phyloP scores from a whole-genome alignment of 306 rosid genomes.

The Gleditsia sinensis region DNA sequence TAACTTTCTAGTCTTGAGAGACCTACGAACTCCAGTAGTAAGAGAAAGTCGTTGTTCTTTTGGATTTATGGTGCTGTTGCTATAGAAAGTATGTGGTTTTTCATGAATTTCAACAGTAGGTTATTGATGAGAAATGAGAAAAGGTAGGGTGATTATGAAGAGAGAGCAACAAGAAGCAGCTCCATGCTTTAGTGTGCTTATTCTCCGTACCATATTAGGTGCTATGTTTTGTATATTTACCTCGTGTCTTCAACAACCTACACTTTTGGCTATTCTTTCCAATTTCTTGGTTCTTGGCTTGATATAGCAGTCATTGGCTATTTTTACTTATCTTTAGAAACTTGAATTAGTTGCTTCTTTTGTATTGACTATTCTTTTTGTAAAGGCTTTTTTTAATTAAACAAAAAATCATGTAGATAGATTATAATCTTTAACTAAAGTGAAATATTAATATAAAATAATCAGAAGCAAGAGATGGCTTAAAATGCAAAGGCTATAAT shows the following conservation, averaged over 20 bases:
- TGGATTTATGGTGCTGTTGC: too few relatives aligned
- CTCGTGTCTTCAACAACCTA: slow-evolving; percentile 8
- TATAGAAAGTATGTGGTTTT: too few relatives aligned
- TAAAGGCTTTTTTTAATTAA: slow-evolving; percentile 9
- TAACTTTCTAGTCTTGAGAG: too few relatives aligned
- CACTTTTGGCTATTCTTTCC: slow-evolving; percentile 11
- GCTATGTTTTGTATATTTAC: slow-evolving; percentile 1
- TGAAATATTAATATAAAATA: slow-evolving; percentile 10
- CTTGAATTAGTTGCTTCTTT: slow-evolving; percentile 16
- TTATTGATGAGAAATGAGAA: slow-evolving; percentile 43
- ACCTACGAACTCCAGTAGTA: too few relatives aligned
- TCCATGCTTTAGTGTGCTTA: slow-evolving; percentile 56
- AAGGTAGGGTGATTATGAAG: slow-evolving; percentile 44
- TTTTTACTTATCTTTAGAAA: neutral
- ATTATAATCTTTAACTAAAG: slow-evolving; percentile 28
- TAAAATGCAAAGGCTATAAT: too few relatives aligned
- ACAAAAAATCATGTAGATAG: slow-evolving; percentile 7
- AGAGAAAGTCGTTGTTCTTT: too few relatives aligned
- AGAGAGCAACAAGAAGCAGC: slow-evolving; percentile 54
- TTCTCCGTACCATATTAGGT: slow-evolving; percentile 86
- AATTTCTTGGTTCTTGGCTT: slow-evolving; percentile 23
- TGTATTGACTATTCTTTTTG: slow-evolving; percentile 6
- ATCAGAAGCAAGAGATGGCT: slow-evolving; percentile 16
- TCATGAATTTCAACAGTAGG: too few relatives aligned
- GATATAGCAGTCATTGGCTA: neutral